Evolutionary conservation across 2,329 filamentous ascomycete species (phyloP).

Genomic region (Aureobasidium sp.): DNA sequence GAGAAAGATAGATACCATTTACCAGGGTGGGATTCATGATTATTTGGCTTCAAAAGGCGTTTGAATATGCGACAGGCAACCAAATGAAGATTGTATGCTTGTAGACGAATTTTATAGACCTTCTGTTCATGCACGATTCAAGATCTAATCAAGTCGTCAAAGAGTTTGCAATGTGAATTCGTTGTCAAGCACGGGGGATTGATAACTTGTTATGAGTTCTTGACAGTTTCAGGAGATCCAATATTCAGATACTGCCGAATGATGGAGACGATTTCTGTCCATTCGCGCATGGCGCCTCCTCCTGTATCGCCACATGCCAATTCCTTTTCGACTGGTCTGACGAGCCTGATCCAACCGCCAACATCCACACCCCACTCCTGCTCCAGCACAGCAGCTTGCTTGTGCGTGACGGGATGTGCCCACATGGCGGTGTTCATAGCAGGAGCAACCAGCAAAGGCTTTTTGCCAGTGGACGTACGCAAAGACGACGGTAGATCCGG

Average conservation of each 20-base stretch:
- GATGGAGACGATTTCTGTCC: constrained; percentile 63
- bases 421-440: constrained; percentile 93
- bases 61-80: constrained; percentile 6
- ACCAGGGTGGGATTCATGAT: neutral
- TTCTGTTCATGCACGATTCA: constrained; percentile 7
- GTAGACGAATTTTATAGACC: constrained; percentile 7
- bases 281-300: constrained; percentile 75
- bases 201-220: no score
- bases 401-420: constrained; percentile 71
- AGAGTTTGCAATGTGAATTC: no score
- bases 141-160: no score
- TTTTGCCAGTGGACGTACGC: constrained; percentile 37
- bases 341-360: constrained; percentile 57
- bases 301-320: constrained; percentile 82
- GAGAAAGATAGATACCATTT: neutral
- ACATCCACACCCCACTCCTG: constrained; percentile 62
- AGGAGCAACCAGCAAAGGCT: constrained; percentile 67
- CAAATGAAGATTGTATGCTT: neutral
- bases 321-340: constrained; percentile 66
- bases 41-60: constrained; percentile 3
- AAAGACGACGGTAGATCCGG: constrained; percentile 21
- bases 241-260: constrained; percentile 45
- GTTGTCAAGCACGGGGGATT: no score
- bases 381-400: constrained; percentile 62
- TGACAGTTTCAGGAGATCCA: neutral